A percentile compares a stretch with the other conserved stretches of the same genome.
Evolutionary conservation across 352 stramenopile genomes (phyloP).

Genomic region (Globisporangium spiculum): DNA sequence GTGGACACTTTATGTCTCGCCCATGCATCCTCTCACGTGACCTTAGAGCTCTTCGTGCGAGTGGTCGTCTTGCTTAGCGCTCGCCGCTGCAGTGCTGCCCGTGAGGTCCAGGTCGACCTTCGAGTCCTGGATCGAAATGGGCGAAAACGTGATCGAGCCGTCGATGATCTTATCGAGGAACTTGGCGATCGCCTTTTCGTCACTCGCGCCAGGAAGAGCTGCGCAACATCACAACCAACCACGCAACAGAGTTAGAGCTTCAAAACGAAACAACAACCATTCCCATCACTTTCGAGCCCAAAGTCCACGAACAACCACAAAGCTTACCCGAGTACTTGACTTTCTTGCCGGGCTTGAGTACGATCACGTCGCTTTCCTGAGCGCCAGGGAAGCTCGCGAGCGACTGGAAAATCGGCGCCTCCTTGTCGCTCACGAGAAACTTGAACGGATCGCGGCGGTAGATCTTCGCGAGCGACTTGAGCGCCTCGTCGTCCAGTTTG

Average conservation of each 20-base stretch:
- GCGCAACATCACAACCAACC: background rate
- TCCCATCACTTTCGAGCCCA: background rate
- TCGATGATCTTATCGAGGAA: conserved; percentile 68
- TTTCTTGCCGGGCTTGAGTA: conserved; percentile 58
- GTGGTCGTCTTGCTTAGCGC: background rate
- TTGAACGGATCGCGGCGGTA: conserved; percentile 73
- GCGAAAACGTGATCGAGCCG: conserved; percentile 47
- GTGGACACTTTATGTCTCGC: background rate
- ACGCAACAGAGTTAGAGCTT: background rate
- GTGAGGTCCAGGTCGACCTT: conserved; percentile 14
- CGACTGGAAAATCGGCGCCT: conserved; percentile 33
- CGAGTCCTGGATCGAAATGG: conserved; percentile 10
- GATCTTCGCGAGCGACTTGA: conserved; percentile 69
- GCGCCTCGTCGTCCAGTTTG: conserved; percentile 26
- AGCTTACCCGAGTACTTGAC: conserved; percentile 62
- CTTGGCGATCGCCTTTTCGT: conserved; percentile 34
- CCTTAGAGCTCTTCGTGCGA: conserved; percentile 7
- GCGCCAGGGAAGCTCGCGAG: conserved; percentile 37
- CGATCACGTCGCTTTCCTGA: conserved; percentile 30
- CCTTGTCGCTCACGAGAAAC: conserved; percentile 45
- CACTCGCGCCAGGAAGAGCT: conserved; percentile 34
- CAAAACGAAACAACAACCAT: background rate
- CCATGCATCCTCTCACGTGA: background rate
- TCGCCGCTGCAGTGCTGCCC: background rate
- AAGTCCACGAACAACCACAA: background rate